Evolutionary conservation across 2,329 filamentous ascomycete species (phyloP).

Genomic region (Colletotrichum euphorbiae): DNA sequence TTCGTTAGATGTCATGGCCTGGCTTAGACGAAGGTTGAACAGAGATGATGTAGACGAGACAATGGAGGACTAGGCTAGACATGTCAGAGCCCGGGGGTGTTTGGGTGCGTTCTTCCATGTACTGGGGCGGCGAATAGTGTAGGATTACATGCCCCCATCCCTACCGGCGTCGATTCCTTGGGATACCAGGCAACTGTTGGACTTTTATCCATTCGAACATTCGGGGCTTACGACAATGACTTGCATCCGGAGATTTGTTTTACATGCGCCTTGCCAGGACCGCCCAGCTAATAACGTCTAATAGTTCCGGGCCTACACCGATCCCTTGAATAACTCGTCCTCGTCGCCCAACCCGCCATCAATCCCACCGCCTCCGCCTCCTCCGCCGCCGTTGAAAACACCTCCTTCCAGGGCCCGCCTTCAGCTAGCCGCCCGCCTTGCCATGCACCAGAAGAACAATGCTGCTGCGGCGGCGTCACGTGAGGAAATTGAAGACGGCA

Average conservation of each 20-base stretch:
- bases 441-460: slow-evolving; percentile 76
- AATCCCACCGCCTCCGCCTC: slow-evolving; percentile 69
- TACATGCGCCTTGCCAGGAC: slow-evolving; percentile 11
- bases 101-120: slow-evolving; percentile 21
- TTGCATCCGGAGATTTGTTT: slow-evolving; percentile 25
- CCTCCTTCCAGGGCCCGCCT: slow-evolving; percentile 87
- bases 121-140: slow-evolving; percentile 35
- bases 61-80: slow-evolving; percentile 11
- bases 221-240: slow-evolving; percentile 25
- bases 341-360: slow-evolving; percentile 67
- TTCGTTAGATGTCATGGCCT: slow-evolving; percentile 17
- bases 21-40: slow-evolving; percentile 32
- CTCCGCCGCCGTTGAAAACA: slow-evolving; percentile 85
- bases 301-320: slow-evolving; percentile 71
- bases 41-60: slow-evolving; percentile 13
- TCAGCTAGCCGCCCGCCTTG: slow-evolving; percentile 89
- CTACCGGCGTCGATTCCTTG: slow-evolving; percentile 36
- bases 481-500: slow-evolving; percentile 55
- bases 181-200: slow-evolving; percentile 39
- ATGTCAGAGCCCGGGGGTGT: slow-evolving; percentile 7
- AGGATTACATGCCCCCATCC: slow-evolving; percentile 33
- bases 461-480: slow-evolving; percentile 57
- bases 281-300: slow-evolving; percentile 33
- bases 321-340: slow-evolving; percentile 61
- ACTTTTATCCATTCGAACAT: slow-evolving; percentile 29